Conservation (phyloP, 805 yeast genomes). For the Wickerhamiella siamensis region DNA sequence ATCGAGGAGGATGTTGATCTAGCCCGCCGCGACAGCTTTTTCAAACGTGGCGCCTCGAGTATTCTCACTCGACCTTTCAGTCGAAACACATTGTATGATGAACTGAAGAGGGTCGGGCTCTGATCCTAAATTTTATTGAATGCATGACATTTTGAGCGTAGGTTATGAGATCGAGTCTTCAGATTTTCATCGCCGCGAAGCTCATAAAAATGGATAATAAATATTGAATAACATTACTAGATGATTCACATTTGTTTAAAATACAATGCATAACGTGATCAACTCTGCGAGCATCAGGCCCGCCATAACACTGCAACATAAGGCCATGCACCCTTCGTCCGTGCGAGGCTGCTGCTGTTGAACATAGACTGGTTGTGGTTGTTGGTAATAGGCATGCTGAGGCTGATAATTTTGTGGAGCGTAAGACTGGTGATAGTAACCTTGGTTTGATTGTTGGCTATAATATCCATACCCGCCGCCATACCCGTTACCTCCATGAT, state of each 20-base stretch:
- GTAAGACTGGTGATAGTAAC: not conserved
- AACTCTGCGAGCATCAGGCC: not conserved
- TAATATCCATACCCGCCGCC: conserved; percentile 1
- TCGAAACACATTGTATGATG: conserved; percentile 65
- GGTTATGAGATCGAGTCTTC: no score
- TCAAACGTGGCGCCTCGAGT: conserved; percentile 83
- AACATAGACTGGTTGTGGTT: not conserved
- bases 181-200: no score
- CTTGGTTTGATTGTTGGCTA: not conserved
- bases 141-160: not conserved
- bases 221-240: not conserved
- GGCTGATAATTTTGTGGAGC: not conserved
- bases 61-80: conserved; percentile 90
- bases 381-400: conserved; percentile 4
- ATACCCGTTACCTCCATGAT: not conserved
- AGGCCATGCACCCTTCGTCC: not conserved
- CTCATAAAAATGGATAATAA: not conserved
- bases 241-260: not conserved
- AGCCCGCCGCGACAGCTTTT: conserved; percentile 29
- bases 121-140: not conserved
- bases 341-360: not conserved
- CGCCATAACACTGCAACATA: not conserved
- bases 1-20: conserved; percentile 10
- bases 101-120: conserved; percentile 27
- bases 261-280: not conserved